These are phyloP conservation scores for Plasmodium relictum DNA, from an alignment of 169 alveolate species.

Conservation along the genomic window DNA sequence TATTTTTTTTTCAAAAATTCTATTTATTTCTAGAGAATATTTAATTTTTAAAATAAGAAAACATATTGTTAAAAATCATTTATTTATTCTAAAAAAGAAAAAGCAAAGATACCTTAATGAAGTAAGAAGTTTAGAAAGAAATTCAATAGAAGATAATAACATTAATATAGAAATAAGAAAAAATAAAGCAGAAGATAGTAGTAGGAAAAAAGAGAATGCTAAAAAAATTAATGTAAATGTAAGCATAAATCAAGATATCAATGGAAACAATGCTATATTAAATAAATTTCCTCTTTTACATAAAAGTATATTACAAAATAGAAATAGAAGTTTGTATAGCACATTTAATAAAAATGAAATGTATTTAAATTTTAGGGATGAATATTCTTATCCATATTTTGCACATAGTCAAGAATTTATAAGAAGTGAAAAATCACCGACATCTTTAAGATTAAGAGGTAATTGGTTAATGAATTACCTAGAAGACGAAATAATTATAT, in stretches of 20 bases:
- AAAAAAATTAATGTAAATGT: too few species aligned
- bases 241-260: too few species aligned
- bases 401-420: constrained; percentile 19
- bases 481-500: background rate
- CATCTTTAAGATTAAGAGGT: constrained; percentile 25
- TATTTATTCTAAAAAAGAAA: background rate
- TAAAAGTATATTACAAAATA: background rate
- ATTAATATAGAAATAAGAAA: background rate
- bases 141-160: background rate
- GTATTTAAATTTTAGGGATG: too few species aligned
- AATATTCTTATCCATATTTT: background rate
- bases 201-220: too few species aligned
- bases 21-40: background rate
- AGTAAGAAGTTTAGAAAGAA: constrained; percentile 16
- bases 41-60: constrained; percentile 3
- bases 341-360: too few species aligned
- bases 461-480: background rate
- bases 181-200: background rate
- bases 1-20: background rate
- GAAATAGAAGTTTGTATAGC: too few species aligned
- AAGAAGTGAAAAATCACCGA: constrained; percentile 1
- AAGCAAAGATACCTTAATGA: constrained; percentile 16
- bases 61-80: background rate
- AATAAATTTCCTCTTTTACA: too few species aligned
- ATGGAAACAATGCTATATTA: too few species aligned